phyloP scores from a whole-genome alignment of 306 rosid species.

The Dryas alaskensis region DNA sequence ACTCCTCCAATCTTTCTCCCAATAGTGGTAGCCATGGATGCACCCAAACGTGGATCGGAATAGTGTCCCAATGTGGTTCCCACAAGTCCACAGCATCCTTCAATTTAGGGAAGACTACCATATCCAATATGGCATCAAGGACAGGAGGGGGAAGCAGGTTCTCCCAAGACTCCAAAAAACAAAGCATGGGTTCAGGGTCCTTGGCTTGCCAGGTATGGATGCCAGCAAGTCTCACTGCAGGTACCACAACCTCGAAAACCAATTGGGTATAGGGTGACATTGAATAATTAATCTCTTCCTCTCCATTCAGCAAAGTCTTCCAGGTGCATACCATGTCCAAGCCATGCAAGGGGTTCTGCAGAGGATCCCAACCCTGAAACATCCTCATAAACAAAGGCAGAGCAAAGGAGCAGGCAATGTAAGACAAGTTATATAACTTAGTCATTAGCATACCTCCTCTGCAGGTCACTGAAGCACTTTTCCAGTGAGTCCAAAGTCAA shows the following conservation, averaged over 20 bases:
- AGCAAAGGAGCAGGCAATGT: slow-evolving; percentile 70
- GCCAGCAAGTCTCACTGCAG: slow-evolving; percentile 74
- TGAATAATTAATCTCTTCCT: slow-evolving; percentile 15
- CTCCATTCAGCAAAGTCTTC: slow-evolving; percentile 63
- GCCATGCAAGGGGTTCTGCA: slow-evolving; percentile 63
- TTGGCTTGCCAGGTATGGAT: slow-evolving; percentile 77
- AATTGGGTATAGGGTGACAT: slow-evolving; percentile 42
- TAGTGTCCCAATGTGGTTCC: no score
- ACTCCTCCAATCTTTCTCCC: no score
- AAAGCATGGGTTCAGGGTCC: slow-evolving; percentile 84
- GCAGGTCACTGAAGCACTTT: slow-evolving; percentile 51
- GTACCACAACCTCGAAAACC: slow-evolving; percentile 73
- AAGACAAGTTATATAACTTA: slow-evolving; percentile 70
- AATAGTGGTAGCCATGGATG: no score
- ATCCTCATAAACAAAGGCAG: slow-evolving; percentile 66
- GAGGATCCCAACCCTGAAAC: slow-evolving; percentile 93
- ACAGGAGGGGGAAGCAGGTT: slow-evolving; percentile 62
- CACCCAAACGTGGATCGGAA: no score
- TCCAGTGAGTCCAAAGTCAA: slow-evolving; percentile 67
- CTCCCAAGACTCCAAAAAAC: slow-evolving; percentile 76
- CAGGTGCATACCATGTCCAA: slow-evolving; percentile 60
- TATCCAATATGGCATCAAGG: slow-evolving; percentile 42
- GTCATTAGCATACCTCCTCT: slow-evolving; percentile 44
- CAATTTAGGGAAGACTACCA: no score
- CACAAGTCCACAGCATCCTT: no score